These are phyloP conservation scores for Hamamelis virginiana DNA, from an alignment of 164 flowering plant genomes.

Conservation along the genomic window DNA sequence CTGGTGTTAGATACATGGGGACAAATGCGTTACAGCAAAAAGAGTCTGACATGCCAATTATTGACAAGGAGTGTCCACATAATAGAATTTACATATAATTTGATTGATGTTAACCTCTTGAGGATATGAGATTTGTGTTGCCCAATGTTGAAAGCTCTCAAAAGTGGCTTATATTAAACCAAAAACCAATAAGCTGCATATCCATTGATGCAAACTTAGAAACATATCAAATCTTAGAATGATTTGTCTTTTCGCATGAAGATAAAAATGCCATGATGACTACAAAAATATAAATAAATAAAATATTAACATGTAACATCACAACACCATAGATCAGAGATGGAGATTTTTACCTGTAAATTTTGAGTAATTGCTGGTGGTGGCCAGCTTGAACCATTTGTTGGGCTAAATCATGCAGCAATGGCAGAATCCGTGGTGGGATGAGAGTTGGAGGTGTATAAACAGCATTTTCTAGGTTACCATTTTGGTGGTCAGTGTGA, in stretches of 20 bases:
- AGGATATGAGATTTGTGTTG: neutral
- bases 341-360: slow-evolving; percentile 41
- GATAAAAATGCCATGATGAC: neutral
- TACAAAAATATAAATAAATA: neutral
- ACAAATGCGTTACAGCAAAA: neutral
- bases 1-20: neutral
- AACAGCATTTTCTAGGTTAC: slow-evolving; percentile 35
- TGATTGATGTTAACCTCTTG: neutral
- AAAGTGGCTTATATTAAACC: neutral
- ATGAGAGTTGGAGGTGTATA: slow-evolving; percentile 51
- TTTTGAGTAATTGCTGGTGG: slow-evolving; percentile 45
- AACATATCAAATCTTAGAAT: neutral
- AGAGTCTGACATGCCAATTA: neutral
- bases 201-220: neutral
- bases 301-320: neutral
- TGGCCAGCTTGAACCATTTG: slow-evolving; percentile 73
- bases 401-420: slow-evolving; percentile 53
- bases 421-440: slow-evolving; percentile 55
- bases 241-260: neutral
- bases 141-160: neutral
- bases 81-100: neutral
- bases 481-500: slow-evolving; percentile 37
- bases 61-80: neutral
- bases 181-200: neutral
- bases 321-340: neutral